Conservation (phyloP, 2,329 filamentous ascomycete species). For the Alternaria hordeiaustralica region DNA sequence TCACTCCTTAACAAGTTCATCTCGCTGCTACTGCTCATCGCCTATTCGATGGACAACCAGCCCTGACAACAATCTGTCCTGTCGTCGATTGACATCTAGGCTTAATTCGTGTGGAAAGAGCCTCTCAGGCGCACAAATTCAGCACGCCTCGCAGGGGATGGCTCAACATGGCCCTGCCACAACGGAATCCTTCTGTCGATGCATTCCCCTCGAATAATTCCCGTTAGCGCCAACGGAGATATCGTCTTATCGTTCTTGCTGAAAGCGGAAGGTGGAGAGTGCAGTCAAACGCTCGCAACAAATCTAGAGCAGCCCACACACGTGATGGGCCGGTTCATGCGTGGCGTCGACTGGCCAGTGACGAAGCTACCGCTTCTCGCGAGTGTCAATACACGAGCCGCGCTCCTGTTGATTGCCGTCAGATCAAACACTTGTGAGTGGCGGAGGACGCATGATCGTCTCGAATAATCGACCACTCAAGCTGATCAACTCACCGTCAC, state of each 20-base stretch:
- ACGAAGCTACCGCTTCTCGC: background rate
- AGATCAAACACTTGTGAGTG: background rate
- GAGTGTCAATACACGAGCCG: background rate
- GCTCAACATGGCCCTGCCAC: background rate
- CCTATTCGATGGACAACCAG: background rate
- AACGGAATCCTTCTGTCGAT: background rate
- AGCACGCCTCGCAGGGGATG: background rate
- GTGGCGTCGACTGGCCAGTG: background rate
- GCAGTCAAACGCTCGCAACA: background rate
- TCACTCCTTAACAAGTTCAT: background rate
- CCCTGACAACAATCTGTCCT: background rate
- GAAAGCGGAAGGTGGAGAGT: background rate
- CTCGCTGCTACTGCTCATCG: background rate
- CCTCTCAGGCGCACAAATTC: background rate
- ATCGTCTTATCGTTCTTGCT: background rate
- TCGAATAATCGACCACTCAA: conserved; percentile 3
- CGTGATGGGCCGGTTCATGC: background rate
- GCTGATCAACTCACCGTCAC: background rate
- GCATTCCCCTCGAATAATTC: background rate
- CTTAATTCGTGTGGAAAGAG: background rate
- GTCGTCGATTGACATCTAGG: background rate
- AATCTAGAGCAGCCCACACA: background rate
- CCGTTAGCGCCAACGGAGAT: background rate
- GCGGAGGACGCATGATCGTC: background rate
- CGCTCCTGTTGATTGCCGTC: background rate